These are phyloP conservation scores for Cystofilobasidium macerans DNA, from an alignment of 768 basidiomycete species.

Conservation along the genomic window DNA sequence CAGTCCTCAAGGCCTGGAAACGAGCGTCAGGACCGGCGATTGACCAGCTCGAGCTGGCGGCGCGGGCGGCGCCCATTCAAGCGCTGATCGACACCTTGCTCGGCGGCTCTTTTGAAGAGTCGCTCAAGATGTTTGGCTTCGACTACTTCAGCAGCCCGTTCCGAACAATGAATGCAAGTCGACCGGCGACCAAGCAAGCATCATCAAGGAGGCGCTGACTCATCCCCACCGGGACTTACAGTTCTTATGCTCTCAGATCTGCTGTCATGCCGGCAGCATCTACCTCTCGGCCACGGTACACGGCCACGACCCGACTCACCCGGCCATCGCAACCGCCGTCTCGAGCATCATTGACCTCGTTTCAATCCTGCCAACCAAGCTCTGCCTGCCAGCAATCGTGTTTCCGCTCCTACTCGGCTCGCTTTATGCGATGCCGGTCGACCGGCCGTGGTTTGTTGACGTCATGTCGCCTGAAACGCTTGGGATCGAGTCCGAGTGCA, in stretches of 20 bases:
- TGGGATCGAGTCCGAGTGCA: background rate
- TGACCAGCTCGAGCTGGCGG: background rate
- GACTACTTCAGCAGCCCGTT: background rate
- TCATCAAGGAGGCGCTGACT: background rate
- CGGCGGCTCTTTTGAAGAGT: slow-evolving; percentile 1
- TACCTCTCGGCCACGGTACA: background rate
- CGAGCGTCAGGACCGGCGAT: background rate
- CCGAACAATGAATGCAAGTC: background rate
- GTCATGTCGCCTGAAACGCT: background rate
- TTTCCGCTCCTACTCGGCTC: background rate
- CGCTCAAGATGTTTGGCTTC: background rate
- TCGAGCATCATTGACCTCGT: background rate
- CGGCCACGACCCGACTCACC: background rate
- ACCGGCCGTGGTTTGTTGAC: background rate
- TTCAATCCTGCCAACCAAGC: background rate
- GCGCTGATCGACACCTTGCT: background rate
- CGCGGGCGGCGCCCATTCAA: background rate
- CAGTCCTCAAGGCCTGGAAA: background rate
- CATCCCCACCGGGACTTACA: background rate
- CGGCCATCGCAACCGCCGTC: background rate
- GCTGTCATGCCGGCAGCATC: background rate
- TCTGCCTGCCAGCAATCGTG: slow-evolving; percentile 1
- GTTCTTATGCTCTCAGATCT: background rate
- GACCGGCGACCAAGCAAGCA: too few relatives aligned
- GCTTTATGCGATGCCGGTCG: background rate